Base-by-base conservation (phyloP, 345 rosid species). In the Brassica nigra region DNA sequence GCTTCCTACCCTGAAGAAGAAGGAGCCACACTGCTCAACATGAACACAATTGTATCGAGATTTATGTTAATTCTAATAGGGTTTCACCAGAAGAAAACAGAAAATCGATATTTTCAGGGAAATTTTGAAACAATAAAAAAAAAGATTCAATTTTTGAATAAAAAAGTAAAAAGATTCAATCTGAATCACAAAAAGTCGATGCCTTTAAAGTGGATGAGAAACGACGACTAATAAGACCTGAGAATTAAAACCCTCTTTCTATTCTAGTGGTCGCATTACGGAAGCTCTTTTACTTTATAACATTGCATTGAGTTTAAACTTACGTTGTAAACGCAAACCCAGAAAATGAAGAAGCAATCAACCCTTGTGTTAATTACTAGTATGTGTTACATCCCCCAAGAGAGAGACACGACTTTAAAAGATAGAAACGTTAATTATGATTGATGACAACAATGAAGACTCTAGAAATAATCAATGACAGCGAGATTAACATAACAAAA, bases 101-200 rank as follows among this genome's bases (percentile, higher is more conserved):
- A 44, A 44, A 44, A 58, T 31, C 54, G 12, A 73, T 30, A 36
- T 5, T 64, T 52, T 31, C 29, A 6, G 33, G 18, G 64, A 34
- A 12, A 18, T 34, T 71, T 2, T 30, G 29, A 28, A 11, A 58
- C 4, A 62, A 42, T 10, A 2, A 42, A n/a, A 14, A 4, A 3
- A 3, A 34, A 75, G 71, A 69, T 62, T 65, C 73, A 80, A 64
- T 70, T 14, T 49, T 49, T 49, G 20, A 47, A 47, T 12, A 0
- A 12, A 47, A 47, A 47, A 6, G 9, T 4, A 4, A 8, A 65
- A 28, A 75, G 76, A 69, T 62, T 65, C 73, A 80, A 70, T 75
- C 57, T 52, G 74, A 71, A 71, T 76, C 77, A 81, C 80, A 66
- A 42, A 76, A 70, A 65, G 77, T 71, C 9, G 15, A 71, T 59